Evolutionary conservation across 202 grass and related monocot genomes (phyloP), one percentile per base, ranked within the genome.

Genomic region (Digitaria exilis): DNA sequence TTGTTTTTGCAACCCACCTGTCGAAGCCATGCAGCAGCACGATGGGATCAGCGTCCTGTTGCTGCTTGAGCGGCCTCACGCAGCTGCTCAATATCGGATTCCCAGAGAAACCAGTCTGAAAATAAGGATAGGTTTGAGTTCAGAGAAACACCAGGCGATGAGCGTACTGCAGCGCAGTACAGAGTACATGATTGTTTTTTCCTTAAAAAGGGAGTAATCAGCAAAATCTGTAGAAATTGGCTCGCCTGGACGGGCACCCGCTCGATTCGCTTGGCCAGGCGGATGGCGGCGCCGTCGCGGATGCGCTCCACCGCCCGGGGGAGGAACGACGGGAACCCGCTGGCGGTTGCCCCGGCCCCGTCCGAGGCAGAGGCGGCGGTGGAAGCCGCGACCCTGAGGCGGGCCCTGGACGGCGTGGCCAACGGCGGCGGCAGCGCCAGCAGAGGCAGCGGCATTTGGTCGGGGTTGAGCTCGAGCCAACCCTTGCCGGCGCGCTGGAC

Each of bases 21-120:
- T 98, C 93, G 73, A 98, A 98, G 39, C 93, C 89, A 39, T 98
- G 96, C 66, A 98, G 93, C 32, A 98, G 93, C 67, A 98, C 89
- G 63, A 98, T 65, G n/a, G 93, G 96, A 48, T 94, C 89, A 9
- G 11, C 55, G 54, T 51, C 37, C 29, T 65, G 69, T 21, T 61
- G 81, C 72, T 92, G 87, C 80, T 90, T 82, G 42, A 93, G 80
- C 18, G 96, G 96, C 86, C 87, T 98, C 50, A 98, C 96, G 35
- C 96, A 98, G 82, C 93, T 98, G 89, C 89, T 98, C 66, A 84
- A 71, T 89, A 96, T 94, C 14, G 91, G 65, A n/a, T 41, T 78
- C 56, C 78, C 76, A 9, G 63, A 72, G 78, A 94, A 92, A 57
- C 86, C 73, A 0, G 87, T 89, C 96, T 98, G 87, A 34, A 87